phyloP scores from a whole-genome alignment of 2,329 filamentous ascomycete species.

The Aotearoamyces nothofagi region DNA sequence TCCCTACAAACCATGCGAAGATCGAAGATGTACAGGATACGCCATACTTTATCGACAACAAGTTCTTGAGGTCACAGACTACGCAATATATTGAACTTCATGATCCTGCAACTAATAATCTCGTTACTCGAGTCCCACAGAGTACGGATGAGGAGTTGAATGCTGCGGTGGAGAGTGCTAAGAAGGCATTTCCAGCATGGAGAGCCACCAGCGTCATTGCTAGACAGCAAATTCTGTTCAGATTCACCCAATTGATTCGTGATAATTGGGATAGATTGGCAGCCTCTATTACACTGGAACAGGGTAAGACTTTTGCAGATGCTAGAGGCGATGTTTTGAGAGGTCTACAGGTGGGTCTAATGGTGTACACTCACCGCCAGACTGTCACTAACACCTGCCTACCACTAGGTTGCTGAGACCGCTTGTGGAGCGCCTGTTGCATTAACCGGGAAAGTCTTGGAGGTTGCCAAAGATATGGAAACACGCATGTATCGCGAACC shows the following conservation, averaged over 20 bases:
- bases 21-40: constrained; percentile 54
- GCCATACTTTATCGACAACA: constrained; percentile 70
- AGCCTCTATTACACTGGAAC: constrained; percentile 73
- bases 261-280: constrained; percentile 78
- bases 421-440: constrained; percentile 69
- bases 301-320: constrained; percentile 79
- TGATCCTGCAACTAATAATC: constrained; percentile 75
- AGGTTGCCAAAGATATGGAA: constrained; percentile 85
- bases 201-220: constrained; percentile 54
- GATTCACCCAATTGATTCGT: constrained; percentile 63
- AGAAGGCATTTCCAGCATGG: constrained; percentile 65
- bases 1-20: constrained; percentile 58
- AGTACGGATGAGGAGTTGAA: constrained; percentile 65
- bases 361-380: no score
- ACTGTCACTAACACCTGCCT: no score
- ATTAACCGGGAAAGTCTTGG: constrained; percentile 69
- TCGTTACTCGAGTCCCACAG: constrained; percentile 71
- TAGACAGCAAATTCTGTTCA: constrained; percentile 78
- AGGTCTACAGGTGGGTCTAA: constrained; percentile 70
- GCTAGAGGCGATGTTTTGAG: constrained; percentile 69
- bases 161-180: constrained; percentile 59
- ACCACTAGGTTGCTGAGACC: no score
- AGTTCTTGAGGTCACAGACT: constrained; percentile 53
- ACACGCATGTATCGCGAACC: constrained; percentile 71
- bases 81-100: constrained; percentile 64